These are phyloP conservation scores for Pascua sp. DNA, from an alignment of 1,284 basidiomycete species.

Conservation along the genomic window DNA sequence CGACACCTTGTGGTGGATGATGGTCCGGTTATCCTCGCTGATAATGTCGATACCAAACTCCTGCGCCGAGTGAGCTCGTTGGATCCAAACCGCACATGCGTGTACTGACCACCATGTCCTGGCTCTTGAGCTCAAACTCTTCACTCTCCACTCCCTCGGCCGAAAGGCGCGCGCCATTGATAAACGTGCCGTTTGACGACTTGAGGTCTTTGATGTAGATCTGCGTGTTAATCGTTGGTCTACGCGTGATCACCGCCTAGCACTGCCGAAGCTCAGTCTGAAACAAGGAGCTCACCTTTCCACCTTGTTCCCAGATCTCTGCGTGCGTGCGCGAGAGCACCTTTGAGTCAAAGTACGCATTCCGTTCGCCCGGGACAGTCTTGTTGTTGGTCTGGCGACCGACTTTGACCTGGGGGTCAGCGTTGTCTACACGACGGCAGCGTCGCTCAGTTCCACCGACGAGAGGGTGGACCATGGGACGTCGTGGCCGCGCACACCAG, in stretches of 20 bases:
- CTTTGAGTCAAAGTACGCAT: conserved; percentile 97
- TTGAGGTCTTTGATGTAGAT: conserved; percentile 99
- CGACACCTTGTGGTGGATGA: conserved; percentile 97
- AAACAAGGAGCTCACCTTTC: conserved; percentile 60
- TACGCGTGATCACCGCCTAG: not conserved
- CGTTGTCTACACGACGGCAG: too few relatives aligned
- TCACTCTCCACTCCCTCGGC: conserved; percentile 88
- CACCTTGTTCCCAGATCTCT: conserved; percentile 91
- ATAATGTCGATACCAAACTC: conserved; percentile 99
- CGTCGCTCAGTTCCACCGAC: too few relatives aligned
- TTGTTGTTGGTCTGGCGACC: conserved; percentile 97
- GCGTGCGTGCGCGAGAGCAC: conserved; percentile 94
- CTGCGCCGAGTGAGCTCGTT: conserved; percentile 48
- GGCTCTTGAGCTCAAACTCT: conserved; percentile 88
- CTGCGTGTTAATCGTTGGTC: conserved; percentile 48
- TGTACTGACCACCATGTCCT: conserved; percentile 75
- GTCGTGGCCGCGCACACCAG: too few relatives aligned
- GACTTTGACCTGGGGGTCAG: conserved; percentile 65
- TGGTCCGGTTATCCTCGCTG: conserved; percentile 96
- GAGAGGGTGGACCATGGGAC: not conserved
- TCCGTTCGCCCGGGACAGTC: conserved; percentile 88
- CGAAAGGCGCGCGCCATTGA: conserved; percentile 90
- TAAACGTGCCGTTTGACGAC: conserved; percentile 97
- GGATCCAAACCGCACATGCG: not conserved
- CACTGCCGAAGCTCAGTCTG: not conserved